Evolutionary conservation across 106 monocot species (phyloP).

Genomic region (Phalaenopsis aphrodite): DNA sequence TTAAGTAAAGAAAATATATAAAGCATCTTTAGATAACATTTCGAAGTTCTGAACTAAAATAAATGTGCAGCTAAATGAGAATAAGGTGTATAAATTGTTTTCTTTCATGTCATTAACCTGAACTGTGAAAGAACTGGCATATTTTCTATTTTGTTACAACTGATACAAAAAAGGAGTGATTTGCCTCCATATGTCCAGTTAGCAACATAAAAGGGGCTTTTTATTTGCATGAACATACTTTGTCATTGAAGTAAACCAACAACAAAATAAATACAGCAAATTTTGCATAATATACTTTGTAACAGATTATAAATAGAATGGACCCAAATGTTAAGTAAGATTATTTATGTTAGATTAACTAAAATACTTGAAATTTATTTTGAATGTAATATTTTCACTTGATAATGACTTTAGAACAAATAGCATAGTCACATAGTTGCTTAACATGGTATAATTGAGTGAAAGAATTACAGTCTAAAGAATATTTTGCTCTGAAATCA

Average conservation of each 20-base stretch:
- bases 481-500: background rate
- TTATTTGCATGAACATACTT: too few relatives aligned
- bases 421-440: background rate
- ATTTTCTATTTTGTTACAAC: background rate
- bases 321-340: too few relatives aligned
- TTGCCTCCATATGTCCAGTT: background rate
- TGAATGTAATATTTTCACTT: background rate
- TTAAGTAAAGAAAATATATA: background rate
- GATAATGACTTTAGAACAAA: background rate
- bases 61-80: constrained; percentile 31
- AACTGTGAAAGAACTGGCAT: too few relatives aligned
- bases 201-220: too few relatives aligned
- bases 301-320: background rate
- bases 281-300: background rate
- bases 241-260: too few relatives aligned
- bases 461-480: background rate
- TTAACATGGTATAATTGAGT: background rate
- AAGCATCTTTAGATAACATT: background rate
- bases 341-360: background rate
- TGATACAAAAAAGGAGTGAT: background rate
- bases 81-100: constrained; percentile 2
- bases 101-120: too few relatives aligned
- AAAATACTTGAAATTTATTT: background rate
- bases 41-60: background rate
- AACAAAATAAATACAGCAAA: too few relatives aligned